These are phyloP conservation scores for Cladophialophora immunda DNA, from an alignment of 2,329 filamentous ascomycete genomes.

Conservation along the genomic window DNA sequence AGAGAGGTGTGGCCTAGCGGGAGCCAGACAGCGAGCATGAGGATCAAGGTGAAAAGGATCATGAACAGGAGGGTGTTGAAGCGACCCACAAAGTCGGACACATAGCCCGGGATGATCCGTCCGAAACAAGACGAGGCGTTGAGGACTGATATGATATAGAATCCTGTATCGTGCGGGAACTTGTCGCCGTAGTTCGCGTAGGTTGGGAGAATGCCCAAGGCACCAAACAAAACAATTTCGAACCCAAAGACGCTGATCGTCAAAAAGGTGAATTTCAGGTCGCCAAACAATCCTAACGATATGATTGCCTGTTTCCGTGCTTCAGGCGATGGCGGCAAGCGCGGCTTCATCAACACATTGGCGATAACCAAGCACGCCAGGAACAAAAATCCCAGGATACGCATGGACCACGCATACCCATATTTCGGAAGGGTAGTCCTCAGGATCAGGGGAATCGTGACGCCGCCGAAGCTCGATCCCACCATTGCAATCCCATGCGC, in stretches of 20 bases:
- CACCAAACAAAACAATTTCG: slow-evolving; percentile 60
- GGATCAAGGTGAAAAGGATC: slow-evolving; percentile 49
- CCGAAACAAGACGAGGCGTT: slow-evolving; percentile 56
- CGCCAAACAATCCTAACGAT: slow-evolving; percentile 53
- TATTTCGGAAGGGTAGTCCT: slow-evolving; percentile 44
- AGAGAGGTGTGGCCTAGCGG: slow-evolving; percentile 54
- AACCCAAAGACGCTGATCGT: slow-evolving; percentile 55
- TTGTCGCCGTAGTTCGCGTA: slow-evolving; percentile 53
- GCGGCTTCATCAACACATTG: slow-evolving; percentile 47
- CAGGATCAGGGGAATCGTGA: slow-evolving; percentile 49
- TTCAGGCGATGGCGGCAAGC: slow-evolving; percentile 44
- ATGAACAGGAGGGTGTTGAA: slow-evolving; percentile 56
- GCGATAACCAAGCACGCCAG: slow-evolving; percentile 46
- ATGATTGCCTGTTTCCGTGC: slow-evolving; percentile 44
- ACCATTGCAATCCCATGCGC: slow-evolving; percentile 53
- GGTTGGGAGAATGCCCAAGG: slow-evolving; percentile 58
- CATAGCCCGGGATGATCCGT: slow-evolving; percentile 54
- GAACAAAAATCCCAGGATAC: slow-evolving; percentile 49
- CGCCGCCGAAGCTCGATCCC: slow-evolving; percentile 50
- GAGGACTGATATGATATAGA: slow-evolving; percentile 56
- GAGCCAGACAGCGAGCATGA: slow-evolving; percentile 56
- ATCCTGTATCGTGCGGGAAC: slow-evolving; percentile 47
- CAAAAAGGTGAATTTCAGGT: slow-evolving; percentile 53
- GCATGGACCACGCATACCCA: slow-evolving; percentile 50
- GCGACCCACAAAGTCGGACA: slow-evolving; percentile 54